Evolutionary conservation across 805 yeast genomes (phyloP), one percentile per base, ranked within the genome.

Genomic region (Diddensiella santjacobensis): DNA sequence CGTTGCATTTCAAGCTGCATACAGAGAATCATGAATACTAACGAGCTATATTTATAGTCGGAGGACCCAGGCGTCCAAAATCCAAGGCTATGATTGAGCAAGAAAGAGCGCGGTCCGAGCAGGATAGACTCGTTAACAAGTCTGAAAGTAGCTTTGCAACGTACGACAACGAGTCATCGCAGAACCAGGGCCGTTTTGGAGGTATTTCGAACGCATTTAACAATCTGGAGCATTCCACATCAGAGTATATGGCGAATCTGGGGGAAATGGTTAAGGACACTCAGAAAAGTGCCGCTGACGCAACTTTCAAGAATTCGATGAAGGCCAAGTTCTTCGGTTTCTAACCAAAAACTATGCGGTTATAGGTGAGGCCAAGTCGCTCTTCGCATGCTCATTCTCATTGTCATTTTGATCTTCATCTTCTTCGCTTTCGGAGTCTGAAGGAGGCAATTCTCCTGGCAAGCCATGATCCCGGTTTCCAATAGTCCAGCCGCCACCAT

Each of bases 11-110:
- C 8, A 26, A 26, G 31, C 11, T 26, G 8, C 31, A 13, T 26
- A 10, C 13, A 10, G 31, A 26, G 8, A 26, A 26, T 26, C 31
- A n/a, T n/a, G n/a, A n/a, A n/a, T n/a, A n/a, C n/a, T n/a, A 26
- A 26, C 31, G 31, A 10, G 39, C 39, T 35, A 23, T 23, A 40
- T 15, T 23, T 17, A 30, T 18, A 46, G 49, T 91, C 33, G 87
- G 85, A 3, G 97, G 97, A 0, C 83, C 82, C 0, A 78, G 79
- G 46, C 75, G 96, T 53, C 80, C 83, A 40, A 68, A 74, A 18
- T 72, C 83, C 1, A 81, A 79, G 59, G 72, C 58, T 2, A 51
- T 52, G 53, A 47, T 59, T 15, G 65, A 58, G 44, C 58, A 58
- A 43, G 67, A 64, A 44, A 49, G 56, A 5, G 51, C 58, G 1